A percentile compares a stretch with the other conserved stretches of the same genome.
Evolutionary conservation across 306 rosid species (phyloP).

Genomic region (Trichosanthes cucumerina): DNA sequence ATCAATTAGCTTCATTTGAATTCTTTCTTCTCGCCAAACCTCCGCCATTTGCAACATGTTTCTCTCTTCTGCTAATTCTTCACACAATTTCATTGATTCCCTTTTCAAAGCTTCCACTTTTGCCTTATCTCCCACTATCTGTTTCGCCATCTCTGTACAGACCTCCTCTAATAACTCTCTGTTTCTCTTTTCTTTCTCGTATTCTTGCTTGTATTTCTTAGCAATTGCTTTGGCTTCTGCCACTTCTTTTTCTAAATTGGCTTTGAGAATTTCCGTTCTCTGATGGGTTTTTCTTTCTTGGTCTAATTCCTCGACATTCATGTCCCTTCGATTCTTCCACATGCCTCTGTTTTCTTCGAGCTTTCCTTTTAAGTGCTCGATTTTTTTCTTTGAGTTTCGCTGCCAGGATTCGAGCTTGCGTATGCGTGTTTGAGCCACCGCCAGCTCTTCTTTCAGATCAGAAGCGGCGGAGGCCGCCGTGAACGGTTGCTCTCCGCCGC

Average conservation of each 20-base stretch:
- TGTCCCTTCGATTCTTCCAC: conserved; percentile 13
- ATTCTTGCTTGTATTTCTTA: conserved; percentile 22
- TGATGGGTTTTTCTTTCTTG: conserved; percentile 35
- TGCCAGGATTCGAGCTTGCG: conserved; percentile 23
- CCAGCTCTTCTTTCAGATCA: conserved; percentile 25
- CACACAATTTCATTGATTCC: conserved; percentile 20
- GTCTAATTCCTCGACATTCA: conserved; percentile 20
- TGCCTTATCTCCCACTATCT: conserved; percentile 35
- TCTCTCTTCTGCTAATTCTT: conserved; percentile 58
- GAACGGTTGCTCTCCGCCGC: neutral
- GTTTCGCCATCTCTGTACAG: conserved; percentile 29
- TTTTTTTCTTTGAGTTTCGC: conserved; percentile 26
- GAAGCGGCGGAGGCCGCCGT: conserved; percentile 1
- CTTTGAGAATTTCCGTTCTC: conserved; percentile 22
- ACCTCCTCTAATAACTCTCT: conserved; percentile 34
- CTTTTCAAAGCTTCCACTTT: conserved; percentile 23
- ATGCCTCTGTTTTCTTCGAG: conserved; percentile 27
- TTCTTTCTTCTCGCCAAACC: conserved; percentile 61
- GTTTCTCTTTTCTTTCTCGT: conserved; percentile 34
- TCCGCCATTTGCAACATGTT: conserved; percentile 48
- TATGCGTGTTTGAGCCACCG: neutral
- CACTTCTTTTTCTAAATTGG: conserved; percentile 27
- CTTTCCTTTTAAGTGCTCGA: conserved; percentile 18
- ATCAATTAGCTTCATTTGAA: conserved; percentile 58
- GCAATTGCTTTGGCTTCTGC: conserved; percentile 24